phyloP scores from a whole-genome alignment of 768 basidiomycete species.

The Lactarius indigo region DNA sequence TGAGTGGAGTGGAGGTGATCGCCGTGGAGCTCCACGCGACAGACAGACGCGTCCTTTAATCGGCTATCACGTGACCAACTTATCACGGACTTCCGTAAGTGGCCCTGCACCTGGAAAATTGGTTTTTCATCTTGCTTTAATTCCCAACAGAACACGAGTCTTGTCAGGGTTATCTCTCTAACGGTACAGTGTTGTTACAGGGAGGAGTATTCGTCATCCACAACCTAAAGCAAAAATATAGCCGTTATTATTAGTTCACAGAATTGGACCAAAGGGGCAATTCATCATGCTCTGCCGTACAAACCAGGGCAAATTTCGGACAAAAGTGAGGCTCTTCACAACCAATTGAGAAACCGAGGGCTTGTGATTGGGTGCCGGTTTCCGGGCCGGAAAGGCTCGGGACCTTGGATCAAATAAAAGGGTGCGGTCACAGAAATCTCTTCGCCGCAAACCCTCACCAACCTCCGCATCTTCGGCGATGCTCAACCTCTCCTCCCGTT shows the following conservation, averaged over 20 bases:
- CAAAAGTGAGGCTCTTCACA: not conserved
- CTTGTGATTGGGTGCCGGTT: slow-evolving; percentile 11
- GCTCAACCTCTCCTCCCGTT: slow-evolving; percentile 25
- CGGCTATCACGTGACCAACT: not conserved
- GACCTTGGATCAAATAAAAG: slow-evolving; percentile 7
- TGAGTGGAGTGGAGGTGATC: not conserved
- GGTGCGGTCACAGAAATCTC: not conserved
- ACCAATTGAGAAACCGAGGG: slow-evolving; percentile 3
- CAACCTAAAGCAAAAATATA: not conserved
- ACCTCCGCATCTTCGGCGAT: slow-evolving; percentile 23
- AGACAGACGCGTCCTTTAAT: not conserved
- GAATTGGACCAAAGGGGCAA: not conserved
- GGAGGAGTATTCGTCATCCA: too few relatives aligned
- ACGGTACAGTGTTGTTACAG: too few relatives aligned
- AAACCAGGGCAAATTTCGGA: not conserved
- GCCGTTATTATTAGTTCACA: not conserved
- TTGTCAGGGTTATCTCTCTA: too few relatives aligned
- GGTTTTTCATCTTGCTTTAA: too few relatives aligned
- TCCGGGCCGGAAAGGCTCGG: slow-evolving; percentile 20
- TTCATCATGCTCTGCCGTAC: too few relatives aligned
- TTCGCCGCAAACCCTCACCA: slow-evolving; percentile 11
- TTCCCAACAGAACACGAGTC: too few relatives aligned
- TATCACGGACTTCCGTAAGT: not conserved
- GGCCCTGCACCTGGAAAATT: too few relatives aligned
- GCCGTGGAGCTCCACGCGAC: not conserved